A percentile compares a stretch with the other conserved stretches of the same genome.
Conservation (phyloP, 805 yeast genomes). For the Komagataella phaffii region DNA sequence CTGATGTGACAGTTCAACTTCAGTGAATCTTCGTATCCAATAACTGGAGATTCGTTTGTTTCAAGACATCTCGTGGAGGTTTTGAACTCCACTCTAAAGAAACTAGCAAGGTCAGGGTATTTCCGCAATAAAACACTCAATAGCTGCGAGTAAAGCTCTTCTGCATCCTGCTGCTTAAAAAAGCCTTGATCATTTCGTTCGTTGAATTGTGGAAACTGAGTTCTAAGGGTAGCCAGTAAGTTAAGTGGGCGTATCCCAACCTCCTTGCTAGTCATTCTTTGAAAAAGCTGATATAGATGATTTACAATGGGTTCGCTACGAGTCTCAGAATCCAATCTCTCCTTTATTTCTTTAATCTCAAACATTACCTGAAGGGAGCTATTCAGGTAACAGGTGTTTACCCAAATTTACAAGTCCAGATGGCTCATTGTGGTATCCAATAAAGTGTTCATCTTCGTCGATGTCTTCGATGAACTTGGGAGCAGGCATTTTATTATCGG, state of each 20-base stretch:
- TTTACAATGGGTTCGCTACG: conserved; percentile 14
- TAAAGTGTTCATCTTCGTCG: conserved; percentile 26
- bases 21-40: conserved; percentile 40
- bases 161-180: conserved; percentile 96
- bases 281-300: conserved; percentile 28
- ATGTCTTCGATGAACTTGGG: conserved; percentile 59
- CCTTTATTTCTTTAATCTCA: conserved; percentile 27
- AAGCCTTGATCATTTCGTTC: conserved; percentile 62
- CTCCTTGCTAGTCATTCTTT: conserved; percentile 26
- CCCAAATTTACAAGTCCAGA: conserved; percentile 60
- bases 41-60: conserved; percentile 30
- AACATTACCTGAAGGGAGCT: conserved; percentile 49
- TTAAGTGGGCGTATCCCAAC: conserved; percentile 51
- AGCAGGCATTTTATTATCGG: conserved; percentile 31
- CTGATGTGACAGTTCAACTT: conserved; percentile 87
- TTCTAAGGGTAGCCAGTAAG: conserved; percentile 53
- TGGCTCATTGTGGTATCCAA: conserved; percentile 31
- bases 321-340: conserved; percentile 14
- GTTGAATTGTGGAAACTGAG: conserved; percentile 75
- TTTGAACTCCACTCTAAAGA: conserved; percentile 54
- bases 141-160: conserved; percentile 83
- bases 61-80: conserved; percentile 50
- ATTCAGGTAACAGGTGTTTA: conserved; percentile 67
- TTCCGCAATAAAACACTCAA: conserved; percentile 35
- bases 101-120: conserved; percentile 37